phyloP scores from a whole-genome alignment of 805 yeast genomes.

The Metschnikowia gelsemii region DNA sequence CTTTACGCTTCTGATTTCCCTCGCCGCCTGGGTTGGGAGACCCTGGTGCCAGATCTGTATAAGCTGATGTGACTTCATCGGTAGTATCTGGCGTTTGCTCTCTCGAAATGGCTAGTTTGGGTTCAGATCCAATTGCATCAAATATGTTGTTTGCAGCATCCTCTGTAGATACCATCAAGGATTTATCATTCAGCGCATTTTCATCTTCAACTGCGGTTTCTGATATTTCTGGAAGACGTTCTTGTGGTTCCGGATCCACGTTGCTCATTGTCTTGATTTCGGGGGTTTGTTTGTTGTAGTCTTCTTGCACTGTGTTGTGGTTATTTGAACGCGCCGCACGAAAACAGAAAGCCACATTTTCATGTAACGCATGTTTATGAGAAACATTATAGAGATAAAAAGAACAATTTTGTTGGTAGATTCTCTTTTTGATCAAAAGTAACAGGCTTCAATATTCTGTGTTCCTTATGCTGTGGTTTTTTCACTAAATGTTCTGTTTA shows the following conservation, averaged over 20 bases:
- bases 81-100: constrained; percentile 18
- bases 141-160: not conserved
- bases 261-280: not conserved
- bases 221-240: not conserved
- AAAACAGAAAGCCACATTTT: too few species aligned
- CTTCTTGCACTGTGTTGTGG: too few species aligned
- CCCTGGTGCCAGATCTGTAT: constrained; percentile 15
- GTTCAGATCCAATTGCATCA: not conserved
- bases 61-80: constrained; percentile 7
- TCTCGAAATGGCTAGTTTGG: constrained; percentile 6
- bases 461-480: too few species aligned
- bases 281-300: not conserved
- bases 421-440: too few species aligned
- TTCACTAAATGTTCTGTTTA: too few species aligned
- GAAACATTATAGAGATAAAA: too few species aligned
- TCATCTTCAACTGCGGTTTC: not conserved
- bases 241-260: not conserved
- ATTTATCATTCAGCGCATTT: too few species aligned
- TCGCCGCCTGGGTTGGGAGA: constrained; percentile 12
- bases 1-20: not conserved
- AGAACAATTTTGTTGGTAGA: too few species aligned
- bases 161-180: not conserved
- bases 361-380: not conserved
- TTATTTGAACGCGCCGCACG: too few species aligned
- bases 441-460: too few species aligned